Percentiles rank a stretch among this genome's conserved stretches.
Conservation (phyloP, 1,284 basidiomycete genomes). For the Ustilago cynodontis region DNA sequence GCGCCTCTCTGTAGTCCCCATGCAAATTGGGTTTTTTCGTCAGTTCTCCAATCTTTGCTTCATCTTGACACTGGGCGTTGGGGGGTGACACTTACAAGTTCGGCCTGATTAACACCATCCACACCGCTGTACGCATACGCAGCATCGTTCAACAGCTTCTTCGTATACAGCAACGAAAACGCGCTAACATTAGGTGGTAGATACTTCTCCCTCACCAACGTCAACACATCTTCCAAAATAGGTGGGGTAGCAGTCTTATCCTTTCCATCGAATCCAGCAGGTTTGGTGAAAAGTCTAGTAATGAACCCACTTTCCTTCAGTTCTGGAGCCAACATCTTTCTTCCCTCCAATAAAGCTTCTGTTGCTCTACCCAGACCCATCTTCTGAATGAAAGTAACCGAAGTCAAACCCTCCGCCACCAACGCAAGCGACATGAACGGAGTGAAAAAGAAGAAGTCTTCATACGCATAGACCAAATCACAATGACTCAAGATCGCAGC, state of each 20-base stretch:
- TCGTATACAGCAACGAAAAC: conserved; percentile 55
- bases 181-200: conserved; percentile 47
- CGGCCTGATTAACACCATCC: conserved; percentile 50
- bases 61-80: too few relatives aligned
- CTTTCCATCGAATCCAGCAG: conserved; percentile 18
- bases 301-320: conserved; percentile 54
- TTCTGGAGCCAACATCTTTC: conserved; percentile 45
- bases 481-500: conserved; percentile 54
- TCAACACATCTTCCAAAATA: conserved; percentile 47
- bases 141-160: conserved; percentile 51
- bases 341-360: conserved; percentile 52
- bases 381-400: conserved; percentile 43
- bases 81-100: conserved; percentile 56
- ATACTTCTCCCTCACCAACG: conserved; percentile 33
- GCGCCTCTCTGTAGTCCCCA: conserved; percentile 41
- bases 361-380: conserved; percentile 56
- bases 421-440: conserved; percentile 57
- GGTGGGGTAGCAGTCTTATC: conserved; percentile 36
- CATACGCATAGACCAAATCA: conserved; percentile 54
- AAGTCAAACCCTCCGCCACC: conserved; percentile 52
- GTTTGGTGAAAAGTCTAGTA: conserved; percentile 46
- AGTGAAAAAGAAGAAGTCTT: conserved; percentile 57
- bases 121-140: conserved; percentile 40
- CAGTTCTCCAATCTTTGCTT: not conserved
- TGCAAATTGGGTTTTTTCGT: not conserved